Conservation (phyloP, 208 protist genomes). For the Leishmania amazonensis region DNA sequence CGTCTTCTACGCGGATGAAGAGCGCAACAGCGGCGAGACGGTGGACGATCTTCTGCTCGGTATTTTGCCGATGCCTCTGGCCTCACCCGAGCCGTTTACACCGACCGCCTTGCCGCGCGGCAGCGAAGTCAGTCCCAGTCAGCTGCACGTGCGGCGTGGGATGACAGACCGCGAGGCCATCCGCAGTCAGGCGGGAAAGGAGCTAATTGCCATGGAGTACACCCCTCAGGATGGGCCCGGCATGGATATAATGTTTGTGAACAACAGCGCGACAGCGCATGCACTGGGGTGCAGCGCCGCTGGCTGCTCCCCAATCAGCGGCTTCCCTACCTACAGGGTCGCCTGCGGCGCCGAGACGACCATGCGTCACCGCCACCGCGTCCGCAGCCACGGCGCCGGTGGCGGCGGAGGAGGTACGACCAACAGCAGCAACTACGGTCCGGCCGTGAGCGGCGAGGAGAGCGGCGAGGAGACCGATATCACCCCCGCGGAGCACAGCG, state of each 20-base stretch:
- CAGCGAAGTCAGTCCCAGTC: not conserved
- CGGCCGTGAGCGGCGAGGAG: constrained; percentile 15
- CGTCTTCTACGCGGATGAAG: constrained; percentile 62
- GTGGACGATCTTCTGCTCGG: constrained; percentile 57
- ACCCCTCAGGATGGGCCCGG: not conserved
- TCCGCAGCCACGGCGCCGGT: constrained; percentile 21
- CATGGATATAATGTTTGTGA: not conserved
- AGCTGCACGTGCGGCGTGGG: constrained; percentile 9
- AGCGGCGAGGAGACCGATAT: constrained; percentile 20
- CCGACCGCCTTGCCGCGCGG: not conserved
- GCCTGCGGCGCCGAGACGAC: not conserved
- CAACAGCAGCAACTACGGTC: not conserved
- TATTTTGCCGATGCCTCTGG: constrained; percentile 40
- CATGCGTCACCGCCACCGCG: constrained; percentile 22
- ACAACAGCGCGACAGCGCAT: constrained; percentile 1
- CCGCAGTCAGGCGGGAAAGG: not conserved
- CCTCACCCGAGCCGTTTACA: not conserved
- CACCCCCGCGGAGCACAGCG: constrained; percentile 4
- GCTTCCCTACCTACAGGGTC: constrained; percentile 15
- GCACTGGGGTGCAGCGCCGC: not conserved
- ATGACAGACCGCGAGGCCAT: constrained; percentile 12
- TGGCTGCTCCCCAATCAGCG: not conserved
- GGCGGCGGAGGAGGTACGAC: not conserved
- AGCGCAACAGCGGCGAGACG: constrained; percentile 18
- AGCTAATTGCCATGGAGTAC: constrained; percentile 19